Base-by-base conservation (phyloP, 2,329 filamentous ascomycete genomes). In the Pseudohalonectria lignicola region DNA sequence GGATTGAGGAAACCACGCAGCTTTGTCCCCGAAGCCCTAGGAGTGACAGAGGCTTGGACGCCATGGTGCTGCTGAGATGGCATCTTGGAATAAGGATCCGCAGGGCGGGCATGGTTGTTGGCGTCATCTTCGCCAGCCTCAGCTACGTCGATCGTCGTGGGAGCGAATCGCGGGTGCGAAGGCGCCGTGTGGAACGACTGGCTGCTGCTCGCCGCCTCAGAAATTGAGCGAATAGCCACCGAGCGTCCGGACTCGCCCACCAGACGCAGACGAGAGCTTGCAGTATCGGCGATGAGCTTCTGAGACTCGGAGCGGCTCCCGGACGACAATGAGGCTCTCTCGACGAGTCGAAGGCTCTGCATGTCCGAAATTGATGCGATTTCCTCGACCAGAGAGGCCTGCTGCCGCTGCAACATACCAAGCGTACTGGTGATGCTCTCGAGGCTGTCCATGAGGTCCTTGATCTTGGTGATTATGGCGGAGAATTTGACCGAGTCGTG, bases 281-380 rank as follows among this genome's bases (percentile, higher is more conserved):
- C 43, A 6, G 43, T 39, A 31, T 50, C 46, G 12, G 43, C 47
- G 2, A 46, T 19, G 6, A 39, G n/a, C 2, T 29, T 28, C 6
- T 21, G 32, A 7, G 40, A 37, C 12, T 18, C 15, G 2, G 39
- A 40, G 5, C 31, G 16, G 4, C n/a, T 9, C 16, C 15, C 6
- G 2, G 8, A 17, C 1, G 28, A 40, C 13, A 16, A 20, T 31
- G 30, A 31, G 4, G 46, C 28, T 3, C 40, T 37, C 9, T 34
- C 40, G 4, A 53, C 43, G 10, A 52, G 31, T 16, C 39, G 35
- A 6, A 50, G 41, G 25, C 46, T 50, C 16, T 43, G 15, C 1
- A 41, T 35, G 26, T 53, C 45, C 2, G 46, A 49, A 12, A 50
- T 47, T 2, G 37, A 41, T 2, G 44, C 40, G 11, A 51, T 46